Percentiles rank a stretch among this genome's conserved stretches.
Evolutionary conservation across 2,329 filamentous ascomycete genomes (phyloP).

Genomic region (Pseudogymnoascus sp.): DNA sequence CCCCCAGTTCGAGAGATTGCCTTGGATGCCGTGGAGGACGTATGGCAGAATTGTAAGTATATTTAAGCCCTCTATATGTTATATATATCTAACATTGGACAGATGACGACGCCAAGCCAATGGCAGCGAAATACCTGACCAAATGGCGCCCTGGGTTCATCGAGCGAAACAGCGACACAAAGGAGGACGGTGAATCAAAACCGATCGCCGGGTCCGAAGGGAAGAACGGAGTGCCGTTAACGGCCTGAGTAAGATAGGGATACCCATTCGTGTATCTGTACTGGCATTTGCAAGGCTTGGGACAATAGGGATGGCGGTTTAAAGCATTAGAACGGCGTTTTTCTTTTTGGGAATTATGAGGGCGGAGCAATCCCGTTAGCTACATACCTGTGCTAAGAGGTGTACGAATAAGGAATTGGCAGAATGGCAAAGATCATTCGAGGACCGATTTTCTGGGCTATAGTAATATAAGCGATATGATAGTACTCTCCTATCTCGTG

Average conservation of each 20-base stretch:
- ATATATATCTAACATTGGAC: conserved; percentile 15
- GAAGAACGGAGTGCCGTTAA: background rate
- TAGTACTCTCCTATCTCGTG: background rate
- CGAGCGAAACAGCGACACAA: conserved; percentile 13
- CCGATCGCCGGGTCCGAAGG: background rate
- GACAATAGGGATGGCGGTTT: background rate
- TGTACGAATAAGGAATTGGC: background rate
- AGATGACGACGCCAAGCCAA: conserved; percentile 55
- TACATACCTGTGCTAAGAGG: conserved; percentile 3
- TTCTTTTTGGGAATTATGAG: conserved; percentile 1
- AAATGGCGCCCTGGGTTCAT: conserved; percentile 45
- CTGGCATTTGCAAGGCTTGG: background rate
- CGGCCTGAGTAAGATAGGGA: conserved; percentile 3
- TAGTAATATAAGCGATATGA: background rate
- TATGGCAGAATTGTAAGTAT: conserved; percentile 56
- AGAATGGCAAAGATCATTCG: background rate
- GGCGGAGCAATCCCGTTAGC: conserved; percentile 2
- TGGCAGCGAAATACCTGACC: conserved; percentile 53
- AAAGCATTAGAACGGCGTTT: conserved; percentile 4
- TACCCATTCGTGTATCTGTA: background rate
- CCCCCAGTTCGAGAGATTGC: conserved; percentile 55
- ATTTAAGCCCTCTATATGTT: conserved; percentile 6
- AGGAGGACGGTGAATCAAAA: background rate
- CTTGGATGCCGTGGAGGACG: conserved; percentile 55
- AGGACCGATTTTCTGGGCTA: background rate